Percentiles rank a stretch among this genome's conserved stretches.
phyloP scores from a whole-genome alignment of 495 filamentous ascomycete genomes.

The Penicillium longicatenatum region DNA sequence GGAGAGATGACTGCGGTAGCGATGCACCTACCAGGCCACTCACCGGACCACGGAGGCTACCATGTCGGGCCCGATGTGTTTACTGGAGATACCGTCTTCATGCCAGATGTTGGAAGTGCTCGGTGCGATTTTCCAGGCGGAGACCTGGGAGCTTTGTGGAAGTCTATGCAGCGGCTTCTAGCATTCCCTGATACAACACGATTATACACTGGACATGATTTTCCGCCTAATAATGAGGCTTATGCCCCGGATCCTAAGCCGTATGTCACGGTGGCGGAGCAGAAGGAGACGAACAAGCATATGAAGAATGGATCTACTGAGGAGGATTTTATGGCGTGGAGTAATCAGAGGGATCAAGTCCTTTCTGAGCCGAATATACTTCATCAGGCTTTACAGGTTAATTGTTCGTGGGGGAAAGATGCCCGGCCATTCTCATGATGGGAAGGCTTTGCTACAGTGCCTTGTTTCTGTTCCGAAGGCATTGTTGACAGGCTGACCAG shows the following conservation, averaged over 20 bases:
- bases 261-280: slow-evolving; percentile 48
- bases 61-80: slow-evolving; percentile 57
- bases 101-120: slow-evolving; percentile 54
- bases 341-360: slow-evolving; percentile 39
- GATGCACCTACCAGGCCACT: slow-evolving; percentile 57
- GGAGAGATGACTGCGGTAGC: slow-evolving; percentile 43
- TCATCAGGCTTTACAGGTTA: slow-evolving; percentile 55
- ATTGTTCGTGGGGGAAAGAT: slow-evolving; percentile 50
- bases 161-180: slow-evolving; percentile 47
- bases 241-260: slow-evolving; percentile 27
- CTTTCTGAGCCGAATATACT: slow-evolving; percentile 49
- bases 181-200: slow-evolving; percentile 38
- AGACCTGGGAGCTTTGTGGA: slow-evolving; percentile 37
- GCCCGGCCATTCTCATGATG: slow-evolving; percentile 26
- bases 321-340: slow-evolving; percentile 48
- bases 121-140: slow-evolving; percentile 59
- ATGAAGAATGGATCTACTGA: slow-evolving; percentile 38
- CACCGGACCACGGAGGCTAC: slow-evolving; percentile 59
- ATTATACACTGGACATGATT: slow-evolving; percentile 50
- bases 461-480: slow-evolving; percentile 9
- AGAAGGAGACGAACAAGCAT: slow-evolving; percentile 52
- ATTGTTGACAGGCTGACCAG: slow-evolving; percentile 5
- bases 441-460: slow-evolving; percentile 14
- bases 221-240: slow-evolving; percentile 31
- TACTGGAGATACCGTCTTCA: slow-evolving; percentile 56